phyloP scores from a whole-genome alignment of 2,329 filamentous ascomycete species.

The Scytalidium lignicola region DNA sequence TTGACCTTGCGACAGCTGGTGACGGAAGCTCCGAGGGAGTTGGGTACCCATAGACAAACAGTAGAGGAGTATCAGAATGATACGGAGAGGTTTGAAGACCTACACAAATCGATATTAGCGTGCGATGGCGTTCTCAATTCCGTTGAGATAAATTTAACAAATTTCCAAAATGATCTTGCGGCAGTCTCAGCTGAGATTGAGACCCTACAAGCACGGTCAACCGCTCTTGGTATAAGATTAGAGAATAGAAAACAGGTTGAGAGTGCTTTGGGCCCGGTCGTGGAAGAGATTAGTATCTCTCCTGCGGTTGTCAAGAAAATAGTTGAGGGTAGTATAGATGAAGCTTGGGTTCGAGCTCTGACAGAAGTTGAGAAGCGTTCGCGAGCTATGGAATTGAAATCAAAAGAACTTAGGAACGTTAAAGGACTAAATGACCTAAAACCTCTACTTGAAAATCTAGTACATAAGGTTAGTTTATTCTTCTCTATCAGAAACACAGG shows the following conservation, averaged over 20 bases:
- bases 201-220: slow-evolving; percentile 80
- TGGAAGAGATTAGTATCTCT: slow-evolving; percentile 87
- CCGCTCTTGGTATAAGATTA: slow-evolving; percentile 74
- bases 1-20: slow-evolving; percentile 63
- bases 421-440: slow-evolving; percentile 81
- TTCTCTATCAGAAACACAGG: neutral
- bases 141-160: slow-evolving; percentile 86
- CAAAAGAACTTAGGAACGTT: slow-evolving; percentile 54
- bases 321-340: slow-evolving; percentile 82
- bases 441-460: slow-evolving; percentile 79
- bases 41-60: slow-evolving; percentile 51
- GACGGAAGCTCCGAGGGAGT: slow-evolving; percentile 5
- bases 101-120: slow-evolving; percentile 81
- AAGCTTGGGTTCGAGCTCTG: slow-evolving; percentile 78
- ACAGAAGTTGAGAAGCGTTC: slow-evolving; percentile 79
- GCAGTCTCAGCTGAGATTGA: slow-evolving; percentile 94
- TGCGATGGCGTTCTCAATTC: slow-evolving; percentile 93
- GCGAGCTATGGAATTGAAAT: slow-evolving; percentile 63
- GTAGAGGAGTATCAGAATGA: slow-evolving; percentile 78
- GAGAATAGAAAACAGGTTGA: slow-evolving; percentile 89
- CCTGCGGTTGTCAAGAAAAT: slow-evolving; percentile 81
- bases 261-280: slow-evolving; percentile 76
- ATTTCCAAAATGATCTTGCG: slow-evolving; percentile 89
- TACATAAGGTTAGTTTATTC: slow-evolving; percentile 57
- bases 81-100: slow-evolving; percentile 78